Base-by-base conservation (phyloP, 2,329 filamentous ascomycete genomes). In the Colletotrichum navitas region DNA sequence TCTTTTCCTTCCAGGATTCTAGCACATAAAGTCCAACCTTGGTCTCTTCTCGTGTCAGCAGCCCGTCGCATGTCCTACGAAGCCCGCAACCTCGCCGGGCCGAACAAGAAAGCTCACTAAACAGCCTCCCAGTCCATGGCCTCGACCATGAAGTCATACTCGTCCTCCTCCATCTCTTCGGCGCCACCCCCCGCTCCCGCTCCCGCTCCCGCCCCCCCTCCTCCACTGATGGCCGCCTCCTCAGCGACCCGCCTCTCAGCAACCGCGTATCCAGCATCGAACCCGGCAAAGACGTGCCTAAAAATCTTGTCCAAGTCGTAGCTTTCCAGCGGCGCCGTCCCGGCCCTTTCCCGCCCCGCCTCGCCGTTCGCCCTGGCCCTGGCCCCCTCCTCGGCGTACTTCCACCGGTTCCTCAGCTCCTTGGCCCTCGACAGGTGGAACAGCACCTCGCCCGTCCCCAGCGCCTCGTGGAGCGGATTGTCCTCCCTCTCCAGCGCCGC, bases 341-440 rank as follows among this genome's bases (percentile, higher is more conserved):
- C 79, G 10, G 76, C 75, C 29, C 68, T 68, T 29, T 55, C 63
- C 49, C 56, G 74, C 39, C 67, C 60, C 69, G 71, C 66, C 73
- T 79, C 78, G 29, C 77, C 76, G 21, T 26, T 29, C 29, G 18
- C 43, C 34, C 41, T 24, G 21, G 36, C 51, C 34, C 39, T 29
- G 1, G 68, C 66, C 7, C 79, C 79, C 54, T 88, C 85, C 47
- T 90, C 88, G 0, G 88, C 90, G 65, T 90, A 88, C 80, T 94
- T 94, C 92, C 92, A 94, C 12, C 89, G 84, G 74, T 94, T 94
- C 1, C 92, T 84, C 67, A 93, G 85, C 74, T 92, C 90, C 77
- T 94, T 94, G 0, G 92, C 92, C 65, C 88, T 83, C 63, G 85
- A 85, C 5, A 94, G 83, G 64, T 91, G 88, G n/a, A 83, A 81